Conservation (phyloP, 768 basidiomycete species). For the Pholiota conissans region DNA sequence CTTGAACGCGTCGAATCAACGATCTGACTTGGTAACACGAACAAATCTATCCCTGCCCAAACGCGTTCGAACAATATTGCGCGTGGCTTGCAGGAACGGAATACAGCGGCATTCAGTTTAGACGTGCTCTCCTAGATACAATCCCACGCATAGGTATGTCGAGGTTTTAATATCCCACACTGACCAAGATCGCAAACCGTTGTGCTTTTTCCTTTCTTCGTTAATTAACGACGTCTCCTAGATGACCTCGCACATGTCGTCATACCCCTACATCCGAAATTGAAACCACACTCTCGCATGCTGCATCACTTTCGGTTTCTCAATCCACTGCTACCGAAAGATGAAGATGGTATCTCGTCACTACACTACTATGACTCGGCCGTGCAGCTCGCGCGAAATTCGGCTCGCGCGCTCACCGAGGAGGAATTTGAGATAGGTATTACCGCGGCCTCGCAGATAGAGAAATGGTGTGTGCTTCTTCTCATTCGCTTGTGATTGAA, state of each 20-base stretch:
- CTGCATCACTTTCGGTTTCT: constrained; percentile 81
- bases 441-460: constrained; percentile 59
- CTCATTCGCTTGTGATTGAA: background rate
- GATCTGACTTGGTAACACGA: background rate
- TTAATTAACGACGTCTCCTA: constrained; percentile 24
- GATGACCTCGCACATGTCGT: constrained; percentile 70
- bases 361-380: constrained; percentile 79
- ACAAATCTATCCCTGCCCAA: background rate
- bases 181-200: background rate
- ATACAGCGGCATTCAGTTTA: constrained; percentile 62
- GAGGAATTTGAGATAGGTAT: constrained; percentile 67
- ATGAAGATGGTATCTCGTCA: constrained; percentile 65
- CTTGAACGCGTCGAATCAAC: background rate
- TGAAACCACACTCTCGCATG: constrained; percentile 77
- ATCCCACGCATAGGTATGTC: constrained; percentile 66
- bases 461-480: constrained; percentile 48
- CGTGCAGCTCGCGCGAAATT: constrained; percentile 69
- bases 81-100: constrained; percentile 44
- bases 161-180: background rate
- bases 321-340: constrained; percentile 55
- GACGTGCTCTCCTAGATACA: constrained; percentile 69
- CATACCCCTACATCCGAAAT: constrained; percentile 68
- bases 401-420: constrained; percentile 59
- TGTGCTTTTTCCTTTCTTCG: background rate
- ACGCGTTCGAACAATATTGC: background rate